Percentiles rank a stretch among this genome's conserved stretches.
Evolutionary conservation across 352 stramenopile genomes (phyloP).

Genomic region (Pythium periplocum): DNA sequence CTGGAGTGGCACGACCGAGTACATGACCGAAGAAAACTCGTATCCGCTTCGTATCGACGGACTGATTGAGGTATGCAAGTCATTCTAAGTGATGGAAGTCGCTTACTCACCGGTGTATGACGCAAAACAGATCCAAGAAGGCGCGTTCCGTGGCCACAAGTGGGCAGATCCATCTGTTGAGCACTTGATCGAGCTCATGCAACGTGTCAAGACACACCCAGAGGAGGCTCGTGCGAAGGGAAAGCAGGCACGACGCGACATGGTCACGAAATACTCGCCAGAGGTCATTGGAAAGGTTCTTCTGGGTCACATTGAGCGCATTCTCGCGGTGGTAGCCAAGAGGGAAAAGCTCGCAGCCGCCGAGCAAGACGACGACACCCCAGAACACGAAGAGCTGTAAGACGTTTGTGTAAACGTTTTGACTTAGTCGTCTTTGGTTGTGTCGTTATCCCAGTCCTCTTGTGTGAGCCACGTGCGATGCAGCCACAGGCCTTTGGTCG

Average conservation of each 20-base stretch:
- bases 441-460: slow-evolving; percentile 61
- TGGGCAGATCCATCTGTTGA: slow-evolving; percentile 83
- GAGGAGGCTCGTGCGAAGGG: slow-evolving; percentile 69
- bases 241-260: slow-evolving; percentile 61
- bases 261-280: slow-evolving; percentile 81
- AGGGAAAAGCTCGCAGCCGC: slow-evolving; percentile 10
- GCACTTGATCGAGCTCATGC: slow-evolving; percentile 67
- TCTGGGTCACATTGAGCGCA: slow-evolving; percentile 55
- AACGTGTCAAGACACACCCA: slow-evolving; percentile 46
- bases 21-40: slow-evolving; percentile 85
- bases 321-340: slow-evolving; percentile 35
- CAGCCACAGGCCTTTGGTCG: slow-evolving; percentile 76
- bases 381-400: slow-evolving; percentile 53
- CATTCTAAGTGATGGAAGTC: neutral
- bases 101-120: neutral
- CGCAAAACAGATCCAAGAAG: slow-evolving; percentile 54
- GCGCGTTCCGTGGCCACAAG: slow-evolving; percentile 70
- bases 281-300: slow-evolving; percentile 67
- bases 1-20: slow-evolving; percentile 89
- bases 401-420: slow-evolving; percentile 7
- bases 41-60: slow-evolving; percentile 78
- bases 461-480: slow-evolving; percentile 82
- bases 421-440: slow-evolving; percentile 17
- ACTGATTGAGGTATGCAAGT: slow-evolving; percentile 51
- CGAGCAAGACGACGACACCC: slow-evolving; percentile 1